A percentile compares a stretch with the other conserved stretches of the same genome.
phyloP scores from a whole-genome alignment of 1,284 basidiomycete genomes.

The Vanrija sp. region DNA sequence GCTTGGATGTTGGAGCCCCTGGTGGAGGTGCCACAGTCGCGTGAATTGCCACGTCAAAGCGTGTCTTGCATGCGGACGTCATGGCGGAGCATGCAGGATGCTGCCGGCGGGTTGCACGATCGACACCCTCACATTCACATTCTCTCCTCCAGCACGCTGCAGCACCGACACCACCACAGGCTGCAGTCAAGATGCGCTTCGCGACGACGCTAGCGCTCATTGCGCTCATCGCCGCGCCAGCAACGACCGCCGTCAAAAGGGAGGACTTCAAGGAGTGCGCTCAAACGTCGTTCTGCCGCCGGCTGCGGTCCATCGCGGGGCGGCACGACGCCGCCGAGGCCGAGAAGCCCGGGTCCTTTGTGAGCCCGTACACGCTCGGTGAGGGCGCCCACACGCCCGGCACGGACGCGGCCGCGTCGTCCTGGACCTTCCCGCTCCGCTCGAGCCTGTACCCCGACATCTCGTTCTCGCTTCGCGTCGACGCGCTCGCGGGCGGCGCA shows the following conservation, averaged over 20 bases:
- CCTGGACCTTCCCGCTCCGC: conserved; percentile 62
- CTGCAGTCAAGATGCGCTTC: conserved; percentile 10
- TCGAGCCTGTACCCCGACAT: conserved; percentile 77
- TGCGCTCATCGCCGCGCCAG: conserved; percentile 8
- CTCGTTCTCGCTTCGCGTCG: conserved; percentile 71
- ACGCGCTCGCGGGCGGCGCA: conserved; percentile 65
- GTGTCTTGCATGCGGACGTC: too few relatives aligned
- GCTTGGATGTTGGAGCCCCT: too few relatives aligned
- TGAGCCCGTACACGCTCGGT: conserved; percentile 77
- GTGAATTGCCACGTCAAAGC: too few relatives aligned
- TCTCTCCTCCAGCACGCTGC: too few relatives aligned
- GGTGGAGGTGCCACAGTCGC: too few relatives aligned
- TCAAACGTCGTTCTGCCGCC: conserved; percentile 84
- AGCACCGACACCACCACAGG: too few relatives aligned
- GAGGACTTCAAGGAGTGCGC: conserved; percentile 88
- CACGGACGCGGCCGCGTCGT: conserved; percentile 37
- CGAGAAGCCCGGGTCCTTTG: conserved; percentile 54
- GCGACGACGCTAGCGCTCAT: background rate
- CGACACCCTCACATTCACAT: too few relatives aligned
- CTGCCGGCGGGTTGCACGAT: too few relatives aligned
- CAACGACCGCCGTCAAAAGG: conserved; percentile 49
- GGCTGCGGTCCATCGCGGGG: conserved; percentile 72
- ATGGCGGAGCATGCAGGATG: too few relatives aligned
- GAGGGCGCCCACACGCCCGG: conserved; percentile 54
- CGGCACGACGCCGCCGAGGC: conserved; percentile 57